Evolutionary conservation across 345 rosid species (phyloP).

Genomic region (Citrus trifoliata): DNA sequence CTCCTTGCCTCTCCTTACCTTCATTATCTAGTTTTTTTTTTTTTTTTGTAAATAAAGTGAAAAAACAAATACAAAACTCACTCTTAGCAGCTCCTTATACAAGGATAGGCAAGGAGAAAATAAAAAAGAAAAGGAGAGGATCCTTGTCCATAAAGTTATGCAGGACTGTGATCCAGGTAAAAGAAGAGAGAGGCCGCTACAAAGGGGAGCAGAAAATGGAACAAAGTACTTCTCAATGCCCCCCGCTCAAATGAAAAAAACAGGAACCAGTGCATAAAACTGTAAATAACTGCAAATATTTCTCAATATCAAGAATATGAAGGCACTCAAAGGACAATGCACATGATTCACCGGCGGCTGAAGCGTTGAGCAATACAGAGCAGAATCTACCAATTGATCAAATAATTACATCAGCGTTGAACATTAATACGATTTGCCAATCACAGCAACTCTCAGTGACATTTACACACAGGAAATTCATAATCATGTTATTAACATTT

Average conservation of each 20-base stretch:
- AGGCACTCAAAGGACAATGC: not conserved
- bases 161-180: not conserved
- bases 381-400: not conserved
- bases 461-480: not conserved
- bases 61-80: too few species aligned
- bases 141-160: not conserved
- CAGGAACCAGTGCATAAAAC: not conserved
- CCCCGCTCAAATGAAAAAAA: not conserved
- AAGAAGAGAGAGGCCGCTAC: not conserved
- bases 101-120: too few species aligned
- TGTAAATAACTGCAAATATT: not conserved
- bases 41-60: too few species aligned
- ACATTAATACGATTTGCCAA: not conserved
- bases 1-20: too few species aligned
- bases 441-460: not conserved
- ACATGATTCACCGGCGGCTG: not conserved
- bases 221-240: not conserved
- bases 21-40: too few species aligned
- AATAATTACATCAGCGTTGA: not conserved
- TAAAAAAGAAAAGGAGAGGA: too few species aligned
- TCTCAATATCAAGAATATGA: not conserved
- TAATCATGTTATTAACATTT: not conserved
- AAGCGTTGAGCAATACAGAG: not conserved
- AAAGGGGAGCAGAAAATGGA: not conserved
- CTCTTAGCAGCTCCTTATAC: too few species aligned